Evolutionary conservation across 306 rosid species (phyloP), one percentile per base, ranked within the genome.

Genomic region (Fagus sylvatica): DNA sequence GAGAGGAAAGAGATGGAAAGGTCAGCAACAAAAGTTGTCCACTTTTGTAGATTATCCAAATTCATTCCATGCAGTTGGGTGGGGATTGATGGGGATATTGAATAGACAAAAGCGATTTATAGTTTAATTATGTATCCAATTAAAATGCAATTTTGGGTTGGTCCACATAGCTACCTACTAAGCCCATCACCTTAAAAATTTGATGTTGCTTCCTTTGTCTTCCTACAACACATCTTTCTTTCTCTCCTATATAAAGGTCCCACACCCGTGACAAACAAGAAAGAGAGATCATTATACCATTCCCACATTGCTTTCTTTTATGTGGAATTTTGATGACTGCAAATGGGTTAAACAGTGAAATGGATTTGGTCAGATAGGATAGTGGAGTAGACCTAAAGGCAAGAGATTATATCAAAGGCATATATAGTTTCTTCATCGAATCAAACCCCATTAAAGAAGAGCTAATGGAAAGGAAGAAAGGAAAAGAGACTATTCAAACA

Each of bases 31-130:
- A 59, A 57, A 59, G 65, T 59, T 59, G 65, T 28, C 65, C 33
- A 59, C 65, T 59, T 22, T 59, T 22, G 17, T 10, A 1, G 65
- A 59, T 4, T 30, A 30, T 59, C 65, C 65, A 10, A 22, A 22
- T 59, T 59, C 65, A 59, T 59, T 59, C 65, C 65, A 59, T 59
- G 65, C 65, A 59, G 15, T 59, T 59, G 61, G 65, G 65, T 59
- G 37, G 65, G 65, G 65, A 8, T 59, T 30, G 65, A 59, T 59
- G 36, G 65, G 65, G 37, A 22, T 32, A 22, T 32, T 5, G 15
- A 32, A 59, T 32, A 55, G 61, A 55, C 61, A 19, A 59, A 10
- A 59, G 65, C 65, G 15, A 59, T 59, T 3, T 28, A 32, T 5
- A 53, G 3, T 30, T 59, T 8, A 15, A 0, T 59, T 57, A 22